Evolutionary conservation across 2,329 filamentous ascomycete genomes (phyloP).

Genomic region (Incumbomyces delicatus): DNA sequence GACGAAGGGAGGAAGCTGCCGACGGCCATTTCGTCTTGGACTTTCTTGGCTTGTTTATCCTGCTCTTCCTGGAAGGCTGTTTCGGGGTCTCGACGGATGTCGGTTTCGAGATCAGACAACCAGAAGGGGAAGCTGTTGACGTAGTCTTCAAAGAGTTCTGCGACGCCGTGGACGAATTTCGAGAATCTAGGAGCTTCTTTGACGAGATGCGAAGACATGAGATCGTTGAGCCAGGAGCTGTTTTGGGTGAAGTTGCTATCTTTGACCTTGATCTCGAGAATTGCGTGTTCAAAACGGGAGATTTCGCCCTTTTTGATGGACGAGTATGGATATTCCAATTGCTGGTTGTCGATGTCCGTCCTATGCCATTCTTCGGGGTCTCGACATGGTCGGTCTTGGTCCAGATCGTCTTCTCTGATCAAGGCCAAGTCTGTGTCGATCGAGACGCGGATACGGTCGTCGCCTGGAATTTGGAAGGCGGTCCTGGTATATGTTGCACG

Average conservation of each 20-base stretch:
- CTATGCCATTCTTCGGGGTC: slow-evolving; percentile 86
- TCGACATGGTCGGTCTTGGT: slow-evolving; percentile 74
- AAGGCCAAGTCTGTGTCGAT: slow-evolving; percentile 89
- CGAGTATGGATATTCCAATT: slow-evolving; percentile 78
- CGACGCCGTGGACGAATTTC: slow-evolving; percentile 92
- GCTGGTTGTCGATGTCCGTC: slow-evolving; percentile 70
- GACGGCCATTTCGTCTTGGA: slow-evolving; percentile 79
- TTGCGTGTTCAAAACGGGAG: slow-evolving; percentile 76
- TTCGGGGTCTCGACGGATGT: slow-evolving; percentile 89
- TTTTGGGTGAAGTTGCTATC: slow-evolving; percentile 55
- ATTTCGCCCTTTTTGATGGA: slow-evolving; percentile 86
- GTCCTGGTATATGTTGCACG: slow-evolving; percentile 90
- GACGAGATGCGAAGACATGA: slow-evolving; percentile 87
- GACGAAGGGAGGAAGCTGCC: slow-evolving; percentile 68
- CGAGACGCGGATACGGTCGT: slow-evolving; percentile 81
- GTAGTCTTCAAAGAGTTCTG: slow-evolving; percentile 85
- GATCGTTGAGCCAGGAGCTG: slow-evolving; percentile 77
- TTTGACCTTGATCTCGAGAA: slow-evolving; percentile 86
- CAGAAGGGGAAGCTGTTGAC: slow-evolving; percentile 96
- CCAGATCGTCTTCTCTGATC: slow-evolving; percentile 66
- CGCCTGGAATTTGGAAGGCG: slow-evolving; percentile 90
- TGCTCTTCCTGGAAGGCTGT: slow-evolving; percentile 86
- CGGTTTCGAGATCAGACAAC: slow-evolving; percentile 81
- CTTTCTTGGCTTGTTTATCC: slow-evolving; percentile 66
- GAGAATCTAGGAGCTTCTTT: slow-evolving; percentile 85